These are phyloP conservation scores for Geoglossum cookeanum DNA, from an alignment of 2,329 filamentous ascomycete genomes.

Conservation along the genomic window DNA sequence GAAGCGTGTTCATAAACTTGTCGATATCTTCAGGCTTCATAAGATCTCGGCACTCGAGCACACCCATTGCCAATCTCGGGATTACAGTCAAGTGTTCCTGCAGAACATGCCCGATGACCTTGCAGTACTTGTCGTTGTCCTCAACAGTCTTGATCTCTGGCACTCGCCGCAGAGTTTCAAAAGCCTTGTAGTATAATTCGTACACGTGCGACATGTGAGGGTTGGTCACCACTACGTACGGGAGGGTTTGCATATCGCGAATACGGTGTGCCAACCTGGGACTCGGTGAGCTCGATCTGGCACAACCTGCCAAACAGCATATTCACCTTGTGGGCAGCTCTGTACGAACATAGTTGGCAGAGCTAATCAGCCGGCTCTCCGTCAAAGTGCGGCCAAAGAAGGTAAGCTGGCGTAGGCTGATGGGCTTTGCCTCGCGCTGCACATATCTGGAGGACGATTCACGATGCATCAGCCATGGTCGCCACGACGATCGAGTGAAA, in stretches of 20 bases:
- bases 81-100: slow-evolving; percentile 85
- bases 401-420: slow-evolving; percentile 87
- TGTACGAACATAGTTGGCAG: slow-evolving; percentile 91
- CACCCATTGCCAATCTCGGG: slow-evolving; percentile 82
- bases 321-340: slow-evolving; percentile 66
- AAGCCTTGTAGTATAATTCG: slow-evolving; percentile 92
- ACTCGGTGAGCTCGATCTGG: slow-evolving; percentile 1
- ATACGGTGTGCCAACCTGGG: slow-evolving; percentile 73
- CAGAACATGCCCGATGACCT: slow-evolving; percentile 58
- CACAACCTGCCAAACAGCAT: not conserved
- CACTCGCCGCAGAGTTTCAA: slow-evolving; percentile 71
- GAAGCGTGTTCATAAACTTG: slow-evolving; percentile 83
- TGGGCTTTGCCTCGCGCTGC: slow-evolving; percentile 77
- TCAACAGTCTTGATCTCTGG: slow-evolving; percentile 69
- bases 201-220: slow-evolving; percentile 87
- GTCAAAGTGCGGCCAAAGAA: slow-evolving; percentile 92
- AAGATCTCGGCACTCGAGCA: slow-evolving; percentile 70
- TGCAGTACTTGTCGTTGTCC: slow-evolving; percentile 78
- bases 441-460: slow-evolving; percentile 50
- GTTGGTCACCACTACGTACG: slow-evolving; percentile 93
- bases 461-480: not conserved
- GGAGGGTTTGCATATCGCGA: slow-evolving; percentile 90
- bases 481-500: not conserved
- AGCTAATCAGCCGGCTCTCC: slow-evolving; percentile 73
- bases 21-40: slow-evolving; percentile 71